Conservation (phyloP, 2,329 filamentous ascomycete genomes). For the Clarireedia homoeocarpa region DNA sequence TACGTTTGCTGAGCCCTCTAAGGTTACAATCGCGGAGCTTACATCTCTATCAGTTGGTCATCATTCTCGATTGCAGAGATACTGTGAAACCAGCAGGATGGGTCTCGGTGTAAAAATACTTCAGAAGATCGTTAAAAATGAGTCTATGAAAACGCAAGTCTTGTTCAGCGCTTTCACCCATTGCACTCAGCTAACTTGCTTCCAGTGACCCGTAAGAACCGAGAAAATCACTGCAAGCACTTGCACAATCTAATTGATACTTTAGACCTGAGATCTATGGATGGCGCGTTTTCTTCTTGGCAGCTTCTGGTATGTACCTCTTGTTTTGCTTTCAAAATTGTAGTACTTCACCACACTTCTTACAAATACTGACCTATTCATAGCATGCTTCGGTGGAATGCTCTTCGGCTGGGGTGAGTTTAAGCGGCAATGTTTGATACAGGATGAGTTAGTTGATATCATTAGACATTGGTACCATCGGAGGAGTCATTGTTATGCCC, state of each 20-base stretch:
- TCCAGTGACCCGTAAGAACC: conserved; percentile 5
- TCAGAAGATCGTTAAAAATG: conserved; percentile 41
- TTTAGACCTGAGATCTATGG: conserved; percentile 30
- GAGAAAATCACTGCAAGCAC: no score
- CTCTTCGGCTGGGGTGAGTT: conserved; percentile 44
- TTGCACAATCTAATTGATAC: not conserved
- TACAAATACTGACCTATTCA: not conserved
- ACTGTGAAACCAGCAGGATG: no score
- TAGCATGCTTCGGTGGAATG: conserved; percentile 60
- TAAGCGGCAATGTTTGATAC: not conserved
- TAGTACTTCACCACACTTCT: no score
- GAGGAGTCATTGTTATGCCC: conserved; percentile 62
- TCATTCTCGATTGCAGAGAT: no score
- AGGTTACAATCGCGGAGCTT: no score
- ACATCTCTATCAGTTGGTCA: no score
- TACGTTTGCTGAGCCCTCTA: no score
- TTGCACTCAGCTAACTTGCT: not conserved
- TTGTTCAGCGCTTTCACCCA: no score
- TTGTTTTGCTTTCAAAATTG: no score
- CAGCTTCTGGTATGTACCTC: conserved; percentile 32
- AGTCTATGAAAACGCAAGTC: conserved; percentile 52
- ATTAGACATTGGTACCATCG: conserved; percentile 65
- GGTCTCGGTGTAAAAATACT: not conserved
- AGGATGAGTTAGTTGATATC: not conserved
- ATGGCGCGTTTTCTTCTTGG: conserved; percentile 57